Evolutionary conservation across 257 asterid species (phyloP), one percentile per base, ranked within the genome.

Genomic region (Nicotiana otophora): DNA sequence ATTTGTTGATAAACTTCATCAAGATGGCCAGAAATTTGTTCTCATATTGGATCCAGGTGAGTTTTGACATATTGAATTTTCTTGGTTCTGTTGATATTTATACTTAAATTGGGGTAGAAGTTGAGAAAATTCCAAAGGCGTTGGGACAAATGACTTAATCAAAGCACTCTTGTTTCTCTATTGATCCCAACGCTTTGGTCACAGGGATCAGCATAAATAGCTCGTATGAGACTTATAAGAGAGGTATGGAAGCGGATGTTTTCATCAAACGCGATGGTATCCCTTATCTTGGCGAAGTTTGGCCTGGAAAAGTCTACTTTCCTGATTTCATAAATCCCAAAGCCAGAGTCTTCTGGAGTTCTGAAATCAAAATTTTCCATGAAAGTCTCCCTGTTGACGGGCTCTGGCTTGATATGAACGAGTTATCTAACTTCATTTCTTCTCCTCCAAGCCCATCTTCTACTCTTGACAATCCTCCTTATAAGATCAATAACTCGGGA

Each of bases 391-490:
- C 97, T 0, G 81, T 92, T 16, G 95, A 96, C 67, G 99, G 98
- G 12, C 89, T 96, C 20, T 96, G 99, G 99, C 85, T 96, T 17
- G 99, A 96, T 91, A 96, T 96, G 99, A 96, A 96, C 65, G 99
- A 96, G 82, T 0, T 89, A 39, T 89, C 99, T 33, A 96, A 96
- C 82, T 96, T 96, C 91, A 92, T 88, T n/a, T 65, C 97, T 23
- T 91, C 98, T 30, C 87, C 93, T 62, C 67, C 94, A 10, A 84
- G 78, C 78, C 91, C 96, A 7, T 86, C 89, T 72, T 95, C 99
- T 1, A 68, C 86, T 28, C 64, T 92, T 6, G 98, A 96, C 64
- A 82, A 92, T 7, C 99, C 98, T 84, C 98, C 98, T 55, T 96
- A 93, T 68, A 92, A 85, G 92, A 94, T 96, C 84, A 94, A 95